Percentiles rank a stretch among this genome's conserved stretches.
Evolutionary conservation across 2,329 filamentous ascomycete species (phyloP).

Genomic region (Fusarium coicis): DNA sequence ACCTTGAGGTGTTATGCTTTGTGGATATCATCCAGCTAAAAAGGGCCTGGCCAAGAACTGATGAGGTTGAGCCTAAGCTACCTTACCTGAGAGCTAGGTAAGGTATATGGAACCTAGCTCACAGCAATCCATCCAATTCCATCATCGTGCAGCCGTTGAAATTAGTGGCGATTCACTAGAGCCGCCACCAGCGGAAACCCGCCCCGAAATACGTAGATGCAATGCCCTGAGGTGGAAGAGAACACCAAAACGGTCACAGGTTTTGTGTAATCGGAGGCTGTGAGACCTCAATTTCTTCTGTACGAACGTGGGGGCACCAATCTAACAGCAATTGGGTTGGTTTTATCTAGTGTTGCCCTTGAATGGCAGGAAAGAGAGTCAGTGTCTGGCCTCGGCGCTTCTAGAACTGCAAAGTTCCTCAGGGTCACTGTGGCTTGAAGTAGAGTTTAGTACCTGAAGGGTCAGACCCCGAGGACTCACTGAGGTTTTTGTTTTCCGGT

Average conservation of each 20-base stretch:
- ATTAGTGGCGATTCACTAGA: constrained; percentile 37
- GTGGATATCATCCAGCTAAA: neutral
- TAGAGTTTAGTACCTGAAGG: constrained; percentile 35
- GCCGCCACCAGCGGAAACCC: constrained; percentile 18
- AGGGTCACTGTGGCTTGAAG: constrained; percentile 33
- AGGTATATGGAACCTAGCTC: neutral
- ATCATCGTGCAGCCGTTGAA: constrained; percentile 41
- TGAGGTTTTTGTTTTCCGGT: neutral
- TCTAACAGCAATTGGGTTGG: neutral
- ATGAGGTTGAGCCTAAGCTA: neutral
- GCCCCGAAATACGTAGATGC: constrained; percentile 17
- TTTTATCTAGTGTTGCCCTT: constrained; percentile 1
- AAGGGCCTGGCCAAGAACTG: neutral
- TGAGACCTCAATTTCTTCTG: constrained; percentile 13
- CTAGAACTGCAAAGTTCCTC: constrained; percentile 28
- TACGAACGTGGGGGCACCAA: neutral
- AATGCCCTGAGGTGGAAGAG: neutral
- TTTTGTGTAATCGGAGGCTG: neutral
- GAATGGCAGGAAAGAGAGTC: constrained; percentile 5
- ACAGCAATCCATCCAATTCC: constrained; percentile 21
- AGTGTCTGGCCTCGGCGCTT: constrained; percentile 23
- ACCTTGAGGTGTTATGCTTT: neutral
- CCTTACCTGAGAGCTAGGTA: neutral
- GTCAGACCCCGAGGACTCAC: neutral
- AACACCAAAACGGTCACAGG: constrained; percentile 14